phyloP scores from a whole-genome alignment of 2,329 filamentous ascomycete genomes.

The Clonostachys byssicola region DNA sequence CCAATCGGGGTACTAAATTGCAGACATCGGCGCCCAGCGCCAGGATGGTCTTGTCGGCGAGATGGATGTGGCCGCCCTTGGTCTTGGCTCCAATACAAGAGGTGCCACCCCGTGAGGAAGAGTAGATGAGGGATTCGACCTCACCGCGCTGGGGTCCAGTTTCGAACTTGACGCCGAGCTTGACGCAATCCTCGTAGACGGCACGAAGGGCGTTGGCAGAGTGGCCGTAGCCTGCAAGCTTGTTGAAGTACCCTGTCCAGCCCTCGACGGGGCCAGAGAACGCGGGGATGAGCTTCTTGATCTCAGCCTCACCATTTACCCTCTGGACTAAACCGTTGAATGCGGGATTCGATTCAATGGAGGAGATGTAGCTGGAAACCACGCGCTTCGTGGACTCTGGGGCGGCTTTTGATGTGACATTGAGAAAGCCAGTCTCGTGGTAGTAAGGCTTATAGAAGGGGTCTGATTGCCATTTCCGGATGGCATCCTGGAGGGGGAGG shows the following conservation, averaged over 20 bases:
- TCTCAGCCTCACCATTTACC: constrained; percentile 31
- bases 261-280: constrained; percentile 41
- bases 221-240: constrained; percentile 52
- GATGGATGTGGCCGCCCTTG: constrained; percentile 10
- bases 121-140: constrained; percentile 7
- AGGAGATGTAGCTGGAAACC: too few relatives aligned
- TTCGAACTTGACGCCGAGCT: constrained; percentile 30
- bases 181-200: constrained; percentile 33
- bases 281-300: constrained; percentile 27
- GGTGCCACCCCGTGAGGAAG: constrained; percentile 1
- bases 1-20: constrained; percentile 42
- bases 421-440: constrained; percentile 28
- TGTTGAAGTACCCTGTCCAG: constrained; percentile 57
- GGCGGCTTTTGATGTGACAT: constrained; percentile 39
- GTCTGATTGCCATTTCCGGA: constrained; percentile 35
- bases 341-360: constrained; percentile 33
- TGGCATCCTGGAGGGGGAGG: constrained; percentile 28
- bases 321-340: constrained; percentile 17
- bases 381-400: constrained; percentile 19
- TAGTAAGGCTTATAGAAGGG: constrained; percentile 48
- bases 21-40: constrained; percentile 46
- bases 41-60: constrained; percentile 38
- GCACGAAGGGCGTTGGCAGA: constrained; percentile 45
- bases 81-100: constrained; percentile 17
- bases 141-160: constrained; percentile 9